Base-by-base conservation (phyloP, 139 green algal species). In the Haematococcus lacustris region DNA sequence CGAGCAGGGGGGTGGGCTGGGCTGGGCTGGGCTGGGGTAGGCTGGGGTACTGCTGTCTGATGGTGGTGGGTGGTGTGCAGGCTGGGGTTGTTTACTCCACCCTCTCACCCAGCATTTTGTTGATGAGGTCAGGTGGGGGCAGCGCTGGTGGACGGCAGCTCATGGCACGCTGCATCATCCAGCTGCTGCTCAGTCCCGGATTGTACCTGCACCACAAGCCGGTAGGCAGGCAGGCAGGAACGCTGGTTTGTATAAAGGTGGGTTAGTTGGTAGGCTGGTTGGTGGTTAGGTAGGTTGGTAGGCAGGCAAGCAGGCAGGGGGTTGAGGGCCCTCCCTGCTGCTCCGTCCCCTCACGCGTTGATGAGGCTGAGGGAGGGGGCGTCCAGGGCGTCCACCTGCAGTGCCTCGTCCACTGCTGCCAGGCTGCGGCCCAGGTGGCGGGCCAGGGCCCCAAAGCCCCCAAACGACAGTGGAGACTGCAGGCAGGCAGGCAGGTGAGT, bases 401-500 rank as follows among this genome's bases (percentile, higher is more conserved):
- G 59, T 0, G 88, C 86, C 51, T 90, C 80, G 33, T 63, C 43
- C 1, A 94, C 47, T 0, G 86, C 91, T 6, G 35, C 41, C 0
- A 77, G 88, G 2, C 96, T 82, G 23, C 94, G 86, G 2, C 38
- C 25, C 50, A 97, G 70, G 78, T 91, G 86, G 21, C 87, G 77
- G 3, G 78, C 85, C 34, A 96, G 83, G 0, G 91, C 88, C 1
- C 90, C 95, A 84, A 99, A 97, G 33, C 95, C 95, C 17, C 95
- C 95, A 78, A 99, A 99, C 21, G 79, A 91, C 2, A 99, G 88
- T 3, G 95, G 95, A 1, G 80, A 92, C 85, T 98, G 94, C 38
- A 71, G 47, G 3, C 4, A 9, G 53, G 17, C 43, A 53, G 43
- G 43, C 43, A 53, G 43, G 43, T 28, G 43, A 17, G 9, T 9